Evolutionary conservation across 2,329 filamentous ascomycete genomes (phyloP).

Genomic region (Fusarium torulosum): DNA sequence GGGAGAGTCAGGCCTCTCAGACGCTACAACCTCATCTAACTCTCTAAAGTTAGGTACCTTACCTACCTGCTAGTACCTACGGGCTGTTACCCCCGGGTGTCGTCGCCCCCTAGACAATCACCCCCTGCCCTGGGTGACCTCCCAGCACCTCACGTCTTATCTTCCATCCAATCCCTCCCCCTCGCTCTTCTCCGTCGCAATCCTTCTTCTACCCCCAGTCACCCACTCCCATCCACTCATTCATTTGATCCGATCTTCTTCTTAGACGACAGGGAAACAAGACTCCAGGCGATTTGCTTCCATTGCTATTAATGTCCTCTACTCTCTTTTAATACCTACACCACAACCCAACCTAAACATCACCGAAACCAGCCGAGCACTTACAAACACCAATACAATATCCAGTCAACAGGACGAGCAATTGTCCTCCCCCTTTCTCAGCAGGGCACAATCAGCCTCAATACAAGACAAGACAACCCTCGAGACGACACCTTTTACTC

Average conservation of each 20-base stretch:
- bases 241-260: conserved; percentile 45
- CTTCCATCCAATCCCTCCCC: conserved; percentile 37
- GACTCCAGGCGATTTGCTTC: conserved; percentile 47
- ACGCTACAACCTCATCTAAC: conserved; percentile 33
- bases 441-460: conserved; percentile 3
- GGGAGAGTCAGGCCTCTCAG: conserved; percentile 19
- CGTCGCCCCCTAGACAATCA: conserved; percentile 8
- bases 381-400: conserved; percentile 17
- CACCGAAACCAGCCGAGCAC: conserved; percentile 10
- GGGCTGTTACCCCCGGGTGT: conserved; percentile 12
- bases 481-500: conserved; percentile 32
- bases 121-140: background rate
- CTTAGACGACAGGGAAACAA: conserved; percentile 48
- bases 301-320: conserved; percentile 38
- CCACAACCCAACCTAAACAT: conserved; percentile 1
- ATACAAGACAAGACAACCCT: conserved; percentile 16
- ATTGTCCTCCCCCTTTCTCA: conserved; percentile 35
- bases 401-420: conserved; percentile 16
- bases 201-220: conserved; percentile 47
- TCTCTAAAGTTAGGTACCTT: conserved; percentile 32
- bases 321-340: conserved; percentile 45
- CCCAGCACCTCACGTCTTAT: conserved; percentile 29
- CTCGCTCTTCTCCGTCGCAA: conserved; percentile 33
- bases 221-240: conserved; percentile 42
- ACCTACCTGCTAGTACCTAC: background rate